Conservation (phyloP, 2,329 filamentous ascomycete species). For the Fusarium sp. region DNA sequence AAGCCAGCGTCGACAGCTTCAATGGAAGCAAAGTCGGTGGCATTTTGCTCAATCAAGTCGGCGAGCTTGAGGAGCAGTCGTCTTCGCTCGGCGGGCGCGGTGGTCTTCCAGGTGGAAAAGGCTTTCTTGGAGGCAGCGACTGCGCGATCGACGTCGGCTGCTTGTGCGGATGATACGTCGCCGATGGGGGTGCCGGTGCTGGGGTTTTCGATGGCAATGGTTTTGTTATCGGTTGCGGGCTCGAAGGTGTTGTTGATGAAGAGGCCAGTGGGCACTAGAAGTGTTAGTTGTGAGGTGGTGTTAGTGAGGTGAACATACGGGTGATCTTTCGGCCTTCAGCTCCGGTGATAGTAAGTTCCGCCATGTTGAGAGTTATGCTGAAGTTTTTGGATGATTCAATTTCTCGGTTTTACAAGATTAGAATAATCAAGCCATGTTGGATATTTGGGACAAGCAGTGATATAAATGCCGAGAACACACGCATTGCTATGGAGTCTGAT, state of each 20-base stretch:
- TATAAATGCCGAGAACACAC: too few relatives aligned
- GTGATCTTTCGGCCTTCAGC: too few relatives aligned
- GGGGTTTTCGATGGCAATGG: constrained; percentile 16
- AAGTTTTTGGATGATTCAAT: too few relatives aligned
- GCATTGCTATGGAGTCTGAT: too few relatives aligned
- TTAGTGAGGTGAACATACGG: too few relatives aligned
- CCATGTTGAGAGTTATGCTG: too few relatives aligned
- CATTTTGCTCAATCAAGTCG: constrained; percentile 79
- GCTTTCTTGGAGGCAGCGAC: constrained; percentile 84
- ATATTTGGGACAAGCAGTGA: too few relatives aligned
- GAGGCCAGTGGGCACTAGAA: constrained; percentile 30
- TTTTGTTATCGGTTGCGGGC: constrained; percentile 3
- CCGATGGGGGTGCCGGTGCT: neutral
- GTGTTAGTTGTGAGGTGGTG: neutral
- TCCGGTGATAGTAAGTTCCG: too few relatives aligned
- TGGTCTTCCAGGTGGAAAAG: constrained; percentile 58
- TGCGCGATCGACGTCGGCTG: constrained; percentile 74
- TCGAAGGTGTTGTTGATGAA: constrained; percentile 32
- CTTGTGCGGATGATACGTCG: constrained; percentile 19
- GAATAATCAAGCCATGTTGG: too few relatives aligned
- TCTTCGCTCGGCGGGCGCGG: constrained; percentile 70
- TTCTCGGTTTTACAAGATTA: too few relatives aligned
- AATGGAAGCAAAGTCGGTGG: constrained; percentile 77
- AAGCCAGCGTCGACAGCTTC: constrained; percentile 88
- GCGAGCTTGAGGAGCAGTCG: constrained; percentile 79